Evolutionary conservation across 73 alveolate species (phyloP).

Genomic region (Paramecium caudatum): DNA sequence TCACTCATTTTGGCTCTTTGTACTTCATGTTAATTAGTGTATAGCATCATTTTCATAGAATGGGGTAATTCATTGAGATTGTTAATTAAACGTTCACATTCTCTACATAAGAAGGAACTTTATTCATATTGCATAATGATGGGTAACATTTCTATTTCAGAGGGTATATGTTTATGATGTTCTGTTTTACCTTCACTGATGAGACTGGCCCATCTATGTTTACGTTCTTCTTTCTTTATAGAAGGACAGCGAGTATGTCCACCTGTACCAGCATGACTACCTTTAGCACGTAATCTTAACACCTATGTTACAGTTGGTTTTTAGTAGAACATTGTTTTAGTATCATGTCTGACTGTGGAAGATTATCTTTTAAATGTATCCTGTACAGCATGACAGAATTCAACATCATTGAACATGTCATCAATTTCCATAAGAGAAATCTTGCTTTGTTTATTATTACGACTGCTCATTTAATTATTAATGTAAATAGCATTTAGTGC

Average conservation of each 20-base stretch:
- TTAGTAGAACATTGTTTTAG: slow-evolving; percentile 22
- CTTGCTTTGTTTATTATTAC: not conserved
- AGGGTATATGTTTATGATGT: slow-evolving; percentile 19
- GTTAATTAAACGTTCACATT: not conserved
- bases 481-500: slow-evolving; percentile 53
- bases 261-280: slow-evolving; percentile 32
- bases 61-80: slow-evolving; percentile 23
- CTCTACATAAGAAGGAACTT: not conserved
- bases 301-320: slow-evolving; percentile 11
- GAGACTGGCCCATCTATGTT: slow-evolving; percentile 35
- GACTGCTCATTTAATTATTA: slow-evolving; percentile 32
- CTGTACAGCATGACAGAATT: slow-evolving; percentile 8
- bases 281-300: slow-evolving; percentile 22
- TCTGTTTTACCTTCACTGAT: slow-evolving; percentile 34
- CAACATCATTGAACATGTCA: slow-evolving; percentile 18
- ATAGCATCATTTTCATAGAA: slow-evolving; percentile 5
- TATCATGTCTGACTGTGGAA: slow-evolving; percentile 4
- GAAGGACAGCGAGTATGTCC: slow-evolving; percentile 51
- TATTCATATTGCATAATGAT: not conserved
- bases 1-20: slow-evolving; percentile 32
- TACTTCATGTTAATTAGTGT: not conserved
- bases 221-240: slow-evolving; percentile 25
- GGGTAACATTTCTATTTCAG: slow-evolving; percentile 7
- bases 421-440: not conserved
- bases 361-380: slow-evolving; percentile 9